Conservation (phyloP, 148 eudicot genomes). For the Vaccinium myrtillus region DNA sequence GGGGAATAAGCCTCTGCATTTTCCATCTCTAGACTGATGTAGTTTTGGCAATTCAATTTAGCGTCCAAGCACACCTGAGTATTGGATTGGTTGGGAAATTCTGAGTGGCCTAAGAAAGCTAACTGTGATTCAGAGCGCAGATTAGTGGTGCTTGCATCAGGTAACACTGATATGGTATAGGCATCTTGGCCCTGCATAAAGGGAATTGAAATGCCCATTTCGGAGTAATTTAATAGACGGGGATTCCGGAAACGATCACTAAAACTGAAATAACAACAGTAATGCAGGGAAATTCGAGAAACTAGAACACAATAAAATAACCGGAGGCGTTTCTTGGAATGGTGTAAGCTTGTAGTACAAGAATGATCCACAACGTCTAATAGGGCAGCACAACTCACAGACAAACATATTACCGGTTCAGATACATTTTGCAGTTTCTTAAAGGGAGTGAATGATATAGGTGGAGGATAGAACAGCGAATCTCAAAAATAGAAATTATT, state of each 20-base stretch:
- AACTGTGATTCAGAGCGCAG: conserved; percentile 35
- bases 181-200: conserved; percentile 46
- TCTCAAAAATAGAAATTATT: neutral
- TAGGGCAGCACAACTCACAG: neutral
- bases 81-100: conserved; percentile 25
- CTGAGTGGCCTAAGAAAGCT: conserved; percentile 20
- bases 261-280: neutral
- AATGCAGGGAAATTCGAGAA: neutral
- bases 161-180: conserved; percentile 46
- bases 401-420: neutral
- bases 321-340: neutral
- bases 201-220: neutral
- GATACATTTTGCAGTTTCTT: neutral
- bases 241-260: neutral
- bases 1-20: conserved; percentile 30
- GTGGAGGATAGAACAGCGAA: neutral
- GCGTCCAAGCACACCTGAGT: conserved; percentile 35
- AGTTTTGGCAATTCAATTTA: conserved; percentile 32
- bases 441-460: neutral
- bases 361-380: neutral
- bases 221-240: neutral
- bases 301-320: neutral
- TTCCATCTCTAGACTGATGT: conserved; percentile 30
- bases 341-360: neutral
- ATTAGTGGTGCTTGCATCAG: conserved; percentile 35